Base-by-base conservation (phyloP, 305 asterid species). In the Ilex paraguariensis region DNA sequence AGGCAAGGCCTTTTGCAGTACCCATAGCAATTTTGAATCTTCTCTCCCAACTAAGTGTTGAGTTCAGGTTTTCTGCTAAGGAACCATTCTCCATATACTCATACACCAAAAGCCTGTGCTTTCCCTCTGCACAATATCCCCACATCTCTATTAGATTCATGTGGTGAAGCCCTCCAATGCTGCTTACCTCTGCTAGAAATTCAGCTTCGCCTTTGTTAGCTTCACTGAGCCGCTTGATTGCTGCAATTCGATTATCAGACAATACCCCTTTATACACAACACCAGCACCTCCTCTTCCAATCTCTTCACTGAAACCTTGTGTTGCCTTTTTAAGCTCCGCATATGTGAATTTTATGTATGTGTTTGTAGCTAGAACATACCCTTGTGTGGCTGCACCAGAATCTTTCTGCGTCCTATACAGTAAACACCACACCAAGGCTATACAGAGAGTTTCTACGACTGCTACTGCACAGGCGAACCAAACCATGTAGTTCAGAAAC, bases 251-350 rank as follows among this genome's bases (percentile, higher is more conserved):
- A 39, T 69, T 69, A 61, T 79, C 77, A 2, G 70, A 31, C 14
- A 79, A 15, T 4, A 12, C 30, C 5, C 79, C 81, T 62, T 75
- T 79, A 21, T 75, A 79, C 8, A 79, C 79, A 10, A 73, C 65
- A 0, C 79, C 84, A 31, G 74, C 69, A 6, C 81, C 74, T 66
- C 84, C 81, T 9, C 57, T 63, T 3, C 84, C 81, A 9, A 79
- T 56, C 52, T 72, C 84, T 56, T 72, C 73, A 0, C 60, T 66
- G 33, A 79, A 79, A 61, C 66, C 63, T 6, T 40, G 31, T 1
- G 79, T 42, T 3, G 79, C 81, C 60, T 58, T 58, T 63, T 73
- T 73, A 2, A 75, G 69, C 66, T 76, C 77, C 1, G 50, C 70
- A 10, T 75, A 79, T 1, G 68, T 60, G 71, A 72, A 79, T 58